Percentiles rank a stretch among this genome's conserved stretches.
These are phyloP conservation scores for Picea abies DNA, from an alignment of 83 land plant species.

Conservation along the genomic window DNA sequence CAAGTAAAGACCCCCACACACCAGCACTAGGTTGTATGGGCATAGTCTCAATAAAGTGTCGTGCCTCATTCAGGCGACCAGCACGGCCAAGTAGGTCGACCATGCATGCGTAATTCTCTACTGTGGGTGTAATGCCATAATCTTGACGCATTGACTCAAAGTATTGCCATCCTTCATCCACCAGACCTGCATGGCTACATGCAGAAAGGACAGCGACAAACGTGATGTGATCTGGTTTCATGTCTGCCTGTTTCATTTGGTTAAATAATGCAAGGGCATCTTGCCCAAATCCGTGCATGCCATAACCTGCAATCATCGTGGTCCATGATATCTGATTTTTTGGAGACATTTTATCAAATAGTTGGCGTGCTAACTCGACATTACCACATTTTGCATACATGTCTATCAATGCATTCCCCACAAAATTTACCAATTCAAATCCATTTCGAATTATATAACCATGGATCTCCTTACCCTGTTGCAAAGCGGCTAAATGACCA, in stretches of 20 bases:
- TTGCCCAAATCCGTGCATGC: neutral
- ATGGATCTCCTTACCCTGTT: conserved; percentile 9
- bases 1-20: conserved; percentile 14
- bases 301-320: conserved; percentile 1
- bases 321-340: conserved; percentile 6
- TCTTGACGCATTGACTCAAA: neutral
- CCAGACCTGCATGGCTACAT: conserved; percentile 12
- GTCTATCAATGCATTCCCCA: conserved; percentile 6
- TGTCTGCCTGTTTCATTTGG: conserved; percentile 1
- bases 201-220: conserved; percentile 3
- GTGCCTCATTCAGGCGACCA: conserved; percentile 8
- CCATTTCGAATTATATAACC: neutral
- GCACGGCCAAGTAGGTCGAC: conserved; percentile 18
- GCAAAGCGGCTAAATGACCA: conserved; percentile 10
- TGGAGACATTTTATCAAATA: conserved; percentile 1
- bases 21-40: neutral
- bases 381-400: conserved; percentile 16
- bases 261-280: neutral
- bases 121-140: conserved; percentile 8
- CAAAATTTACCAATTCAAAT: conserved; percentile 2
- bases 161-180: neutral
- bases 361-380: neutral
- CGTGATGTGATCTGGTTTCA: conserved; percentile 12
- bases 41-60: conserved; percentile 8
- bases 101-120: conserved; percentile 11